Percentiles rank a stretch among this genome's conserved stretches.
These are phyloP conservation scores for Geranomyces variabilis DNA, from an alignment of 192 early-diverging fungal genomes.

Conservation along the genomic window DNA sequence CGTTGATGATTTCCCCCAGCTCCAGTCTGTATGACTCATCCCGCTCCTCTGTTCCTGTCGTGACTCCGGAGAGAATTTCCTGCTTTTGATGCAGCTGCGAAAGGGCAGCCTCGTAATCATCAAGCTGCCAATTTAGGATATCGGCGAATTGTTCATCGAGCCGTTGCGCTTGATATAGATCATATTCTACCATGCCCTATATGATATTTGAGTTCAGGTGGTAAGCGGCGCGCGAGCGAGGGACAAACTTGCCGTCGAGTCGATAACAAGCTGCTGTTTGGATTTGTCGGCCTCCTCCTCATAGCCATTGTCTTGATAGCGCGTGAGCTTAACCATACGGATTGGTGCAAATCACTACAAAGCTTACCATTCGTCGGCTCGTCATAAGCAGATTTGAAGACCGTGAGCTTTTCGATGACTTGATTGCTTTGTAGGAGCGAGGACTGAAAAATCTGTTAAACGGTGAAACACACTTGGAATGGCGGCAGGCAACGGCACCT, in stretches of 20 bases:
- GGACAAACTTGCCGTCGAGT: conserved; percentile 36
- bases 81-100: conserved; percentile 47
- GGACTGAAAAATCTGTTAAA: conserved; percentile 19
- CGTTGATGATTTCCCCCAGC: conserved; percentile 39
- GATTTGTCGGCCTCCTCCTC: conserved; percentile 36
- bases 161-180: conserved; percentile 48
- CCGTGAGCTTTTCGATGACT: conserved; percentile 55
- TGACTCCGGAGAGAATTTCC: conserved; percentile 44
- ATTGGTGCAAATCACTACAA: too few species aligned
- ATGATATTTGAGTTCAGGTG: not conserved
- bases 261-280: conserved; percentile 46
- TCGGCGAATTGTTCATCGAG: conserved; percentile 53
- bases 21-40: conserved; percentile 41
- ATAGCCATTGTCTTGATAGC: conserved; percentile 9
- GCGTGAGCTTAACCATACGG: too few species aligned
- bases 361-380: conserved; percentile 30
- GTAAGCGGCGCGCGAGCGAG: not conserved
- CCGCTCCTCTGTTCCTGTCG: conserved; percentile 38
- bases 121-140: conserved; percentile 50
- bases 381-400: conserved; percentile 49
- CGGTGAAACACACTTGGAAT: not conserved
- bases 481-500: conserved; percentile 26
- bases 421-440: conserved; percentile 40
- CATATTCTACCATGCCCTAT: conserved; percentile 49
- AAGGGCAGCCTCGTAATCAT: conserved; percentile 52